Conservation (phyloP, 352 stramenopile species). For the Globisporangium splendens region DNA sequence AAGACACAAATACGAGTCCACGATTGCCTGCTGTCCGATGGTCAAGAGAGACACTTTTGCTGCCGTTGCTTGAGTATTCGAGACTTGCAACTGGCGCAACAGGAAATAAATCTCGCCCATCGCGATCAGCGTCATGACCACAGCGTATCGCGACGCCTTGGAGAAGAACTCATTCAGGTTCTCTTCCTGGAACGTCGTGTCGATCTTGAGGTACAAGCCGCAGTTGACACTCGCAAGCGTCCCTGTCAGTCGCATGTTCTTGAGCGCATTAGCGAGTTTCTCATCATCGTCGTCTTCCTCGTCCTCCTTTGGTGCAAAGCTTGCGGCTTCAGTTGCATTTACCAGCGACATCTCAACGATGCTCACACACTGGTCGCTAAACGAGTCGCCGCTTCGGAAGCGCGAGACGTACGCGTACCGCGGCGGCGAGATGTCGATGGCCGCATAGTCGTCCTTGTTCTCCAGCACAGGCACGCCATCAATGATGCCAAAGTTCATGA, state of each 20-base stretch:
- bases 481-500: conserved; percentile 59
- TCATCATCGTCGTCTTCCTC: conserved; percentile 33
- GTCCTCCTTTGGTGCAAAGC: not conserved
- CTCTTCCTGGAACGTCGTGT: conserved; percentile 77
- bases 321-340: conserved; percentile 26
- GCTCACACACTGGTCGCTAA: conserved; percentile 81
- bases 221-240: conserved; percentile 78
- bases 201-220: conserved; percentile 66
- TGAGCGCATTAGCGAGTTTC: conserved; percentile 33
- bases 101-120: conserved; percentile 87
- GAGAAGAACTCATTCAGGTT: conserved; percentile 83
- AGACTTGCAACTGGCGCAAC: conserved; percentile 80
- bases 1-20: conserved; percentile 95
- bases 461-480: conserved; percentile 58
- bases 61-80: conserved; percentile 78
- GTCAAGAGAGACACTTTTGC: conserved; percentile 80
- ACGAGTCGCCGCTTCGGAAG: conserved; percentile 78
- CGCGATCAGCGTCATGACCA: conserved; percentile 84
- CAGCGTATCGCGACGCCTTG: conserved; percentile 72
- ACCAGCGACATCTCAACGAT: conserved; percentile 73
- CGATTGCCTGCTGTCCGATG: conserved; percentile 82
- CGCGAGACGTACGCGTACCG: conserved; percentile 75
- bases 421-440: conserved; percentile 76
- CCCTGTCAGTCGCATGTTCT: conserved; percentile 47
- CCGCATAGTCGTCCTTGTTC: conserved; percentile 62